Evolutionary conservation across 352 stramenopile genomes (phyloP), one percentile per base, ranked within the genome.

Genomic region (Globisporangium megalacanthum): DNA sequence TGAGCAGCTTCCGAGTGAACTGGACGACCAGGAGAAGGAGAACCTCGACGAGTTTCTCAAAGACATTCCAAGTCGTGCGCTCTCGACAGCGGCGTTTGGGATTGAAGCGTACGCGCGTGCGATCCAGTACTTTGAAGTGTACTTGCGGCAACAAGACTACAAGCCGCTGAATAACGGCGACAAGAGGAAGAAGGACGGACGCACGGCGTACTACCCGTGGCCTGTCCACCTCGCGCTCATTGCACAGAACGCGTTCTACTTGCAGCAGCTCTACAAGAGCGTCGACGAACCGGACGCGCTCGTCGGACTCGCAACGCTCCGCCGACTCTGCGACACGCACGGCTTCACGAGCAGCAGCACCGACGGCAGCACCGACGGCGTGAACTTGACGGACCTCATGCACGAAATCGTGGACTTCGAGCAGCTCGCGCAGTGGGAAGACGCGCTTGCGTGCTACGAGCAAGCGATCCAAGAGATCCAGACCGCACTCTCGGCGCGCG

Each of bases 1-100:
- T 36, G 74, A 82, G 25, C 25, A 29, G 13, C 56, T 68, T 46
- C 61, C 71, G 15, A 79, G 75, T n/a, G 78, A 87, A 20, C 52
- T 87, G 10, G 77, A 87, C 17, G 79, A 91, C 53, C 77, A 86
- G 50, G 80, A 89, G 62, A 91, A 89, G 54, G 79, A 89, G 37
- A 83, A 86, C 49, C 65, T 89, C 17, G 80, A 89, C 48, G 79
- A 89, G 47, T 89, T 91, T 52, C 31, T 91, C 5, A 89, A 90
- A 62, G 73, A 75, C 33, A 91, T 91, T 25, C 77, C 80, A 5
- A 84, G 71, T 49, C 70, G 66, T 39, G 70, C 73, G 15, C 64
- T 91, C n/a, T 91, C 80, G 19, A 86, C 79, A 42, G 80, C 80
- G 1, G 80, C 80, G 33, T 89, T 77, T 56, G 70, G 74, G 39